These are phyloP conservation scores for Binderoboletus segoi DNA, from an alignment of 1,284 basidiomycete species.

Conservation along the genomic window DNA sequence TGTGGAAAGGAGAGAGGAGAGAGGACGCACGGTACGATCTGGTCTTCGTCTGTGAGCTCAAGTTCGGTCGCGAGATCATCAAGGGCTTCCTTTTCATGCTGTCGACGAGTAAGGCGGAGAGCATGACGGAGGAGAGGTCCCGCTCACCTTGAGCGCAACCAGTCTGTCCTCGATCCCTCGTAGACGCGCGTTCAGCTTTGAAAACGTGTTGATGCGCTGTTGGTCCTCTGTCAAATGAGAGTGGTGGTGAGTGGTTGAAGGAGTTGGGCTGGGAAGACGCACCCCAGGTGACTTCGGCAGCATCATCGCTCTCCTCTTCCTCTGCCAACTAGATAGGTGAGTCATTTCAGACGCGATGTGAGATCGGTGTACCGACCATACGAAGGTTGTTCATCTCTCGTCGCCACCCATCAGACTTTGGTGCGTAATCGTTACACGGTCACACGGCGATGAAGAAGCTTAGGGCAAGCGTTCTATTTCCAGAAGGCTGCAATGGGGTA, in stretches of 20 bases:
- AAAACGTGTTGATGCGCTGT: slow-evolving; percentile 90
- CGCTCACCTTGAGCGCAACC: slow-evolving; percentile 65
- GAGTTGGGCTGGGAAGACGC: slow-evolving; percentile 25
- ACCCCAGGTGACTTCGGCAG: slow-evolving; percentile 93
- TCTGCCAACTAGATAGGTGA: slow-evolving; percentile 56
- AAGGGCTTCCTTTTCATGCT: slow-evolving; percentile 93
- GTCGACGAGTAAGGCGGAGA: slow-evolving; percentile 11
- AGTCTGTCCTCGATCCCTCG: slow-evolving; percentile 76
- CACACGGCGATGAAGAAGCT: too few relatives aligned
- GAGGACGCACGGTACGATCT: slow-evolving; percentile 66
- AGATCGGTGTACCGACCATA: slow-evolving; percentile 45
- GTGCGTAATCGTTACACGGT: too few relatives aligned
- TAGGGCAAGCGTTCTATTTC: too few relatives aligned
- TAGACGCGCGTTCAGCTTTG: slow-evolving; percentile 84
- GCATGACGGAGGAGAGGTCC: too few relatives aligned
- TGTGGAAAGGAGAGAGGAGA: neutral
- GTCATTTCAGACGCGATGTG: neutral
- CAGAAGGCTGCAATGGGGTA: too few relatives aligned
- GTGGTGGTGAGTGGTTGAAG: neutral
- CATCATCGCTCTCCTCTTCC: slow-evolving; percentile 81
- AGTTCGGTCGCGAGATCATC: slow-evolving; percentile 89
- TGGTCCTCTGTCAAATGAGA: slow-evolving; percentile 74
- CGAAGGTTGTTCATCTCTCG: slow-evolving; percentile 49
- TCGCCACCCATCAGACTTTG: too few relatives aligned
- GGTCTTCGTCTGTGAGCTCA: slow-evolving; percentile 86